Evolutionary conservation across 352 stramenopile genomes (phyloP), one percentile per base, ranked within the genome.

Genomic region (Globisporangium recalcitrans): DNA sequence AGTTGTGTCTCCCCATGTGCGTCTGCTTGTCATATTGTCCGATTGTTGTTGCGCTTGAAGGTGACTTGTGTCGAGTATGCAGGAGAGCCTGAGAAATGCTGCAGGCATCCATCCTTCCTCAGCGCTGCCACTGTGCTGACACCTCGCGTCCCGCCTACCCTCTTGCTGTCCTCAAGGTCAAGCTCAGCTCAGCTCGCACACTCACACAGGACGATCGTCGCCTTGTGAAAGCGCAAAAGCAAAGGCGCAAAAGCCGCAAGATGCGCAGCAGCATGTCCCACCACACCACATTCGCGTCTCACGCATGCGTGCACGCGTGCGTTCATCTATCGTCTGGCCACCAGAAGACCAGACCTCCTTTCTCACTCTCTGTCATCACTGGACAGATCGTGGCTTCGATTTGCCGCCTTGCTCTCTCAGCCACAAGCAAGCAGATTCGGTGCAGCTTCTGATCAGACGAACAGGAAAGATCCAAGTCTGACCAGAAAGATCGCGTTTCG

Each of bases 401-500:
- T 42, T 42, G 36, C n/a, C 36, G 36, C 13, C 38, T 36, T 38
- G 32, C 9, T 5, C 10, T 38, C 3, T 11, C 13, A 34, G 42
- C 52, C 34, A n/a, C n/a, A 59, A 24, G 6, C 21, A 36, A 13
- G 21, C 48, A 34, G 48, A 54, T 54, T 36, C 14, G 48, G 47
- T 3, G n/a, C 8, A 8, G 27, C 5, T 29, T 56, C 29, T 26
- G 51, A 42, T 56, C 49, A 38, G 49, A 40, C 34, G 26, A n/a
- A 19, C 36, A 29, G 38, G 36, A 52, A 46, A 62, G 24, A 61
- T 36, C 44, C 16, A 59, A 26, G 16, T 44, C 42, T 26, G n/a
- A 6, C 1, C 21, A 62, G 56, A 68, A 68, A 68, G 63, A 68
- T 68, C 63, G 63, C 63, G 10, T 52, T 60, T 52, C 21, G 13